phyloP scores from a whole-genome alignment of 768 basidiomycete species.

The Multifurca ochricompacta region DNA sequence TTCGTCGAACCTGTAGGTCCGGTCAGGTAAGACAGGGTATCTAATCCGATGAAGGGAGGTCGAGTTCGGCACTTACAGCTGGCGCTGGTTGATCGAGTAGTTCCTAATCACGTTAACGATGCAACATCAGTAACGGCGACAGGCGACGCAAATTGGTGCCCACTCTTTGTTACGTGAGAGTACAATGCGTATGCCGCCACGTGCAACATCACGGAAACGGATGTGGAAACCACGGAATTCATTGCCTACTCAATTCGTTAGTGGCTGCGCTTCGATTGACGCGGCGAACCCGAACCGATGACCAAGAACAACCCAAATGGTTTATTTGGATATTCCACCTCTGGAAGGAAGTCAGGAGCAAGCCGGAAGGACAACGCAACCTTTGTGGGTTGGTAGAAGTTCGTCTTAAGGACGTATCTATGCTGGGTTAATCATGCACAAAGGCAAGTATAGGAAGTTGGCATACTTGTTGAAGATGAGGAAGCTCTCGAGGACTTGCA shows the following conservation, averaged over 20 bases:
- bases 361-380: conserved; percentile 95
- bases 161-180: conserved; percentile 93
- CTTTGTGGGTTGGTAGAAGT: conserved; percentile 99
- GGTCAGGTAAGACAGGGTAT: conserved; percentile 5
- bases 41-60: background rate
- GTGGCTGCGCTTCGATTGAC: background rate
- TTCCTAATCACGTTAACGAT: conserved; percentile 39
- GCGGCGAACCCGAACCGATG: conserved; percentile 47
- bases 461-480: conserved; percentile 91
- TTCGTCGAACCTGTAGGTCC: conserved; percentile 65
- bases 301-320: conserved; percentile 94
- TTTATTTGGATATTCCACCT: conserved; percentile 88
- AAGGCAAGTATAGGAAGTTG: background rate
- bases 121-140: background rate
- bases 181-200: conserved; percentile 94
- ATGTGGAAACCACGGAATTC: conserved; percentile 93
- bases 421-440: background rate
- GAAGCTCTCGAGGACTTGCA: conserved; percentile 91
- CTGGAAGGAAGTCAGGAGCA: conserved; percentile 85
- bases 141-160: background rate
- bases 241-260: conserved; percentile 39
- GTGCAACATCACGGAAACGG: conserved; percentile 95
- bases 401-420: conserved; percentile 89
- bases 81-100: conserved; percentile 94
- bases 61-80: conserved; percentile 40